Evolutionary conservation across 2,329 filamentous ascomycete genomes (phyloP), one percentile per base, ranked within the genome.

Genomic region (Hansfordia pulvinata): DNA sequence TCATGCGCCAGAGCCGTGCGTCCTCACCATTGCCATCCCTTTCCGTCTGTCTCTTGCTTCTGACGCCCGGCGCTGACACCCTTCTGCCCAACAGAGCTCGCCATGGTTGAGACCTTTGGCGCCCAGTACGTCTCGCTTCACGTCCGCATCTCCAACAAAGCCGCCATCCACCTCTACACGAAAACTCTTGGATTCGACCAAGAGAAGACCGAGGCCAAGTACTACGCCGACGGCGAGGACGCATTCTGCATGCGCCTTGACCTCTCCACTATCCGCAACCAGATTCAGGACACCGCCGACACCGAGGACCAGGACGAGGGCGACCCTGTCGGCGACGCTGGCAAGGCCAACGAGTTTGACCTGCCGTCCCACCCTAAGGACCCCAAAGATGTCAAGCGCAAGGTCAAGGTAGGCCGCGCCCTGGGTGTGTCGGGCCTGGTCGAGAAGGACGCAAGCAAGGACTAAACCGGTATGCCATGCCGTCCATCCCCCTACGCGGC

Each of bases 171-270:
- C 43, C 70, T 98, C 13, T 98, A 98, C 69, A 76, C 84, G 42
- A 80, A 92, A 49, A 94, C 86, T 0, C 72, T 94, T 1, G 77
- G 83, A 29, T 96, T 94, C 64, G 70, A 76, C 48, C 80, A 82
- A 39, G 83, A 90, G 38, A 90, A 85, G 61, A 74, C 78, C 8
- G 84, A 93, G 56, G 51, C 69, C 25, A 90, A 86, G 58, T 93
- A 93, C 68, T 98, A 98, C 51, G 90, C 90, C 31, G 90, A 98
- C 52, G 88, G 88, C 33, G 90, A 98, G 60, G 84, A 98, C 59
- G 90, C 90, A 19, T 93, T 76, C 50, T 81, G 75, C 47, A 98
- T 98, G 90, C 76, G 76, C 35, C 80, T 93, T 51, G 79, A 96
- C 44, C 66, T 98, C 22, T 54, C 56, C 3, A 56, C 60, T 26